phyloP scores from a whole-genome alignment of 768 basidiomycete species.

The Favolaschia claudopus region DNA sequence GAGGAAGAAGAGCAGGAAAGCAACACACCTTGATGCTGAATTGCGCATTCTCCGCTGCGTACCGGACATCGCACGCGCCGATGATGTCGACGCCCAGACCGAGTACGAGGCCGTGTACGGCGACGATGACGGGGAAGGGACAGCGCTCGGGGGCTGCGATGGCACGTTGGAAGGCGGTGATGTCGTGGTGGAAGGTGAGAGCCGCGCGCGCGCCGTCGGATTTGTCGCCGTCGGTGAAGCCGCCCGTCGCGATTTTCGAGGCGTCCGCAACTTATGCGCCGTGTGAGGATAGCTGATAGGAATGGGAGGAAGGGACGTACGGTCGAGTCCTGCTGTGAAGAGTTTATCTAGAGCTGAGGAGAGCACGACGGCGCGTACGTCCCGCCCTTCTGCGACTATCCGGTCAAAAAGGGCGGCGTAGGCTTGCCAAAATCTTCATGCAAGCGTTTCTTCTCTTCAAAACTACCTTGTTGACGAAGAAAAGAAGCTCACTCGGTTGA shows the following conservation, averaged over 20 bases:
- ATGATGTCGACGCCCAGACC: conserved; percentile 70
- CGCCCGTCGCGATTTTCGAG: conserved; percentile 12
- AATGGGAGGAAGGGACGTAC: conserved; percentile 37
- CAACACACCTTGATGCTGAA: conserved; percentile 64
- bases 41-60: conserved; percentile 50
- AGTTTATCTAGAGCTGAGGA: conserved; percentile 59
- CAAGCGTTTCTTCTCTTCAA: not conserved
- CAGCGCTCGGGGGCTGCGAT: conserved; percentile 62
- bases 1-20: not conserved
- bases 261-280: conserved; percentile 21
- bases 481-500: conserved; percentile 37
- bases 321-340: conserved; percentile 73
- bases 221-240: not conserved
- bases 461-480: too few relatives aligned
- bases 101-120: conserved; percentile 62
- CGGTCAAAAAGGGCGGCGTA: conserved; percentile 54
- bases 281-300: not conserved
- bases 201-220: conserved; percentile 51
- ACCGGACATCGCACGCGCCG: conserved; percentile 65
- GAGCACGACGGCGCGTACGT: conserved; percentile 63
- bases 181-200: conserved; percentile 40
- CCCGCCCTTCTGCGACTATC: conserved; percentile 44
- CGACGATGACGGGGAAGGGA: conserved; percentile 68
- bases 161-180: conserved; percentile 58
- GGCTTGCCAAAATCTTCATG: conserved; percentile 63